Evolutionary conservation across 345 rosid species (phyloP), one percentile per base, ranked within the genome.

Genomic region (Populus euphratica): DNA sequence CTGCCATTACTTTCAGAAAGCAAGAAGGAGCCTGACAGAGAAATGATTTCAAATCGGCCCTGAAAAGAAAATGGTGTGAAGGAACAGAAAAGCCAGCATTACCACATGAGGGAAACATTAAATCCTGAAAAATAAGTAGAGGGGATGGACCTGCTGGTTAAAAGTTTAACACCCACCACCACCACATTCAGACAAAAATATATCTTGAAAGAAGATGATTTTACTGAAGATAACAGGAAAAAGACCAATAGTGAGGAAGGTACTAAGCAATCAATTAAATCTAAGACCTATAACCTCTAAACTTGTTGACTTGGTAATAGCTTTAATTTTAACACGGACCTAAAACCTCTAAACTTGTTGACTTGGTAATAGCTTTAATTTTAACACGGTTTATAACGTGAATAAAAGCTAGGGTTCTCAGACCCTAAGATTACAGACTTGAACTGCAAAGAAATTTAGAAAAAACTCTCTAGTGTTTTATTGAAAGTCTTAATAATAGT

Each of bases 21-120:
- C 70, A 82, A 76, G 78, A 88, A 89, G 29, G 94, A 88, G 49
- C 99, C 99, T 29, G 98, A 83, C 25, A 96, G 84, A 68, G 94
- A 88, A 73, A 96, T 86, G 64, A 96, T 96, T 82, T 93, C 96
- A 80, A 81, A 96, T 23, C 85, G 88, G 54, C 99, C 98, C 99
- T 96, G 87, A 68, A 86, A 81, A 75, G 35, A 73, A 41, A 69
- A 52, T 41, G 18, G 13, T 18, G 36, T 54, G 1, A 41, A 16
- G 5, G 8, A 16, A 35, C 20, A 35, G 16, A 50, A 10, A 64
- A 27, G 13, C 33, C 29, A 36, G 47, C 16, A 65, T 5, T 23
- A 49, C 44, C 36, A 29, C 35, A 31, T 5, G 36, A 35, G 36
- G 36, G 36, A 29, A 68, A 3, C 21, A 38, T 21, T n/a, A 18